Evolutionary conservation across 2,329 filamentous ascomycete species (phyloP), one percentile per base, ranked within the genome.

Genomic region (Curvularia verruculosa): DNA sequence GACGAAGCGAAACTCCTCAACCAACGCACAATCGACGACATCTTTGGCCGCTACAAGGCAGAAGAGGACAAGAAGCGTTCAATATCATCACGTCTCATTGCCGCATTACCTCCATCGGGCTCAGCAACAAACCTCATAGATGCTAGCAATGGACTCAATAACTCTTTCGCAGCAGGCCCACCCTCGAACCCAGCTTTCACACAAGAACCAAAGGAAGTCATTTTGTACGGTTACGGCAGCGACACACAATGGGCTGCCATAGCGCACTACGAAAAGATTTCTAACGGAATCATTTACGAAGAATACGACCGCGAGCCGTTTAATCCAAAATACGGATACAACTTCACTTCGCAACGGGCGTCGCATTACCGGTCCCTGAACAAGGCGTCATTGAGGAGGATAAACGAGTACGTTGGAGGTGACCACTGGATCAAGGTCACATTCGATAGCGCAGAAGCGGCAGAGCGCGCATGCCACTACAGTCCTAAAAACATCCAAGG

Each of bases 261-360:
- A 67, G 87, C 90, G 65, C 91, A 91, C 78, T 98, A 90, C 79
- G 94, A 97, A 80, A 85, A 88, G 58, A 87, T 96, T 40, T 94
- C 91, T 6, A 77, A 79, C 29, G 93, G 93, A 24, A 80, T 86
- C 61, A 91, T 97, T 73, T 93, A 93, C 77, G 94, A 98, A 79
- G 93, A 97, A 78, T 98, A 98, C 77, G 87, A 92, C 8, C 88
- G 94, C 60, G 88, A 90, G 62, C 89, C 94, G n/a, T 90, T 91
- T 2, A 82, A 86, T 54, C 84, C 87, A 60, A 85, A 89, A 56
- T 94, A 89, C 80, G 89, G 79, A n/a, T 79, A 90, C 71, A 85
- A 88, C 1, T 86, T 93, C 64, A 85, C 91, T 61, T 88, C 92
- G 67, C 86, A 89, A 49, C 64, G 68, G 13, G 87, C 89, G 9